These are phyloP conservation scores for Fonsecaea multimorphosa DNA, from an alignment of 2,329 filamentous ascomycete genomes.

Conservation along the genomic window DNA sequence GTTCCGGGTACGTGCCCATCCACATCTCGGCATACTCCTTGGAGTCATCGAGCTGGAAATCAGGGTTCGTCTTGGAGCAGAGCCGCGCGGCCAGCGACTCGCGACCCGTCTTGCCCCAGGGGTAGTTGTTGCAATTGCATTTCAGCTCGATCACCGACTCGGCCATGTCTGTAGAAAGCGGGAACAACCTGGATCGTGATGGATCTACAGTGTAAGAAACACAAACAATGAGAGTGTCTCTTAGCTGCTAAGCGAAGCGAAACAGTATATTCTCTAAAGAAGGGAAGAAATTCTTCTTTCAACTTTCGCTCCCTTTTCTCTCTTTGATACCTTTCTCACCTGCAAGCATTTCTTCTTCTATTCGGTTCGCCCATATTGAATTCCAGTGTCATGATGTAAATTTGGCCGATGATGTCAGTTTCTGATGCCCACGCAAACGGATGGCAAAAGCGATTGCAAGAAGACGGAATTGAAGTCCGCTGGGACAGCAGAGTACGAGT, in stretches of 20 bases:
- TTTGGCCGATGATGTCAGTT: constrained; percentile 17
- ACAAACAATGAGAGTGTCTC: not conserved
- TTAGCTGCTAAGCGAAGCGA: no score
- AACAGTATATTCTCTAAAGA: no score
- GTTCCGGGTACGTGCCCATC: constrained; percentile 77
- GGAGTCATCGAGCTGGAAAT: constrained; percentile 68
- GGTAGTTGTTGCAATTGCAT: constrained; percentile 59
- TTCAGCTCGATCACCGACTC: constrained; percentile 42
- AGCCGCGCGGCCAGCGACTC: constrained; percentile 70
- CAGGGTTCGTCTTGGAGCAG: constrained; percentile 67
- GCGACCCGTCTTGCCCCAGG: constrained; percentile 72
- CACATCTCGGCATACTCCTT: constrained; percentile 73
- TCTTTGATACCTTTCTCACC: no score
- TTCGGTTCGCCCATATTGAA: not conserved
- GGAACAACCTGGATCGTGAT: not conserved
- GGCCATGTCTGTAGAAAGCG: constrained; percentile 23
- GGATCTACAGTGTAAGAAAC: not conserved
- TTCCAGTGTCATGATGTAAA: not conserved
- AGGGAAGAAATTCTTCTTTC: not conserved
- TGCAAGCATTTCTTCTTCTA: no score
- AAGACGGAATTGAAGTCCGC: not conserved
- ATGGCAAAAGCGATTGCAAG: not conserved
- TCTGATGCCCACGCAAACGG: no score
- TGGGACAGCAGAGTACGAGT: not conserved
- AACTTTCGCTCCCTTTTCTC: not conserved